Evolutionary conservation across 2,329 filamentous ascomycete genomes (phyloP), one percentile per base, ranked within the genome.

Genomic region (Phialophora verrucosa): DNA sequence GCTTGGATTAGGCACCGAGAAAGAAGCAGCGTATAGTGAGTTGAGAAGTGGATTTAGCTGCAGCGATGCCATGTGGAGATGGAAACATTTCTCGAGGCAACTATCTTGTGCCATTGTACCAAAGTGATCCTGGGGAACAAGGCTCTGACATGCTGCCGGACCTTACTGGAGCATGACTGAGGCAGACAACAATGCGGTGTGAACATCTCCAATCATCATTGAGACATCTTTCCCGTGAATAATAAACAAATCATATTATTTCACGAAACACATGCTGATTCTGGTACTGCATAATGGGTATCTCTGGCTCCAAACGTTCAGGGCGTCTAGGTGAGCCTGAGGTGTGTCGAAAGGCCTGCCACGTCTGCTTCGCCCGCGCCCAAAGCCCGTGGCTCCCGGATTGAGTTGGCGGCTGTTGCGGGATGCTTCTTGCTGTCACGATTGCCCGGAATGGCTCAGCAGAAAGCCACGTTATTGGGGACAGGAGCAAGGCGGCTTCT

Each of bases 131-230:
- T 44, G 38, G 14, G 17, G 38, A n/a, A 44, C 25, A n/a, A 50
- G 57, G 57, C 57, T 59, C 57, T 50, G 56, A 49, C 32, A 58
- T 27, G 25, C 32, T 50, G 38, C 38, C 38, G 38, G 38, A n/a
- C 38, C 38, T 20, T n/a, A 3, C 17, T 8, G 17, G n/a, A 17
- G 38, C n/a, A n/a, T 5, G 38, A 44, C 7, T 7, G 38, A 44
- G 17, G 17, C 38, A 20, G 38, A 20, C 38, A 42, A 14, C 17
- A 44, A n/a, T 17, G 7, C 6, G 38, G 14, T 44, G 38, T 44
- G 6, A n/a, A n/a, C 38, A 3, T n/a, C 6, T 44, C 3, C 5
- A 5, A n/a, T 44, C 38, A n/a, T 8, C 14, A n/a, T 44, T n/a
- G 38, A n/a, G 6, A 44, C 38, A 44, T n/a, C 38, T 7, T 6